Evolutionary conservation across 208 protist species (phyloP).

Genomic region (Naegleria gruberi): DNA sequence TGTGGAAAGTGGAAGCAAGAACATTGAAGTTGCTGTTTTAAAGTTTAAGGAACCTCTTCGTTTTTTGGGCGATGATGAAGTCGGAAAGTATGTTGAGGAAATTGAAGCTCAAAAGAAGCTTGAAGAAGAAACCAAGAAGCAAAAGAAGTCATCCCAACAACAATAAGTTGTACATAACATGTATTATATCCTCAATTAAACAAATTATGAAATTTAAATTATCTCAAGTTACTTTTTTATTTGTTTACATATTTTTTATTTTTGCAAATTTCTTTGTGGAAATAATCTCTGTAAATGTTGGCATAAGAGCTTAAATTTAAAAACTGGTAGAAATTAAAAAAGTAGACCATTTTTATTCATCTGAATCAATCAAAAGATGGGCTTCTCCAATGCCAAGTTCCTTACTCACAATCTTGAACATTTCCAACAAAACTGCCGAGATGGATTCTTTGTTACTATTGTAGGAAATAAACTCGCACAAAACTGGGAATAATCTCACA

Average conservation of each 20-base stretch:
- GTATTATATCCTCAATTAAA: neutral
- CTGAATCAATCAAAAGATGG: neutral
- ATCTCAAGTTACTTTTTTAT: neutral
- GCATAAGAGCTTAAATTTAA: too few species aligned
- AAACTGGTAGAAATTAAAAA: too few species aligned
- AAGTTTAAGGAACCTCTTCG: slow-evolving; percentile 10
- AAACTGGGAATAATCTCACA: neutral
- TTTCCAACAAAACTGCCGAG: neutral
- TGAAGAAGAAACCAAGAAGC: slow-evolving; percentile 23
- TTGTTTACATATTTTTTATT: neutral
- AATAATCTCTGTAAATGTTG: too few species aligned
- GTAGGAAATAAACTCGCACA: neutral
- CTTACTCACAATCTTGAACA: neutral
- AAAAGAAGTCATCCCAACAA: neutral
- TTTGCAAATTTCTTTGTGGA: neutral
- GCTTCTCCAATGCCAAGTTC: neutral
- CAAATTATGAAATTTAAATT: neutral
- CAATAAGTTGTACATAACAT: neutral
- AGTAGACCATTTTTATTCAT: too few species aligned
- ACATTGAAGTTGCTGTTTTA: slow-evolving; percentile 71
- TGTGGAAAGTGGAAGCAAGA: slow-evolving; percentile 67
- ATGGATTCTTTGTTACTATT: neutral
- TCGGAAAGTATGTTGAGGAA: neutral
- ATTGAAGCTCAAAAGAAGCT: slow-evolving; percentile 29
- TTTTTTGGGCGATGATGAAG: neutral